Percentiles rank a stretch among this genome's conserved stretches.
Evolutionary conservation across 192 early-diverging fungal genomes (phyloP).

Genomic region (Lunasporangiospora selenospora): DNA sequence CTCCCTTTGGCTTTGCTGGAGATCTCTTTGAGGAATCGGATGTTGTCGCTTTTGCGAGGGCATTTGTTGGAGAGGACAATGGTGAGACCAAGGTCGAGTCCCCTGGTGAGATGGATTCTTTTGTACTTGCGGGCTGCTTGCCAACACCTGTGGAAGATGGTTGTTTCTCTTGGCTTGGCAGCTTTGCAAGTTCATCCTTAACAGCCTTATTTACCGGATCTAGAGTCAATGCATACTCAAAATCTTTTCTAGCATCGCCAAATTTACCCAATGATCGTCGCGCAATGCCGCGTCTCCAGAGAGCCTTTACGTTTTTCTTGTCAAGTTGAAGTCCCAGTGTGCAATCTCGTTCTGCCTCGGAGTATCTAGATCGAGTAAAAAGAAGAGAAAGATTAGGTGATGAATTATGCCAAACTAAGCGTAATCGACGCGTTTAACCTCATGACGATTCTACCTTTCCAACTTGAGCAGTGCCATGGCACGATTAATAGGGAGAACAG

Average conservation of each 20-base stretch:
- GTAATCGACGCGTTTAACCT: not conserved
- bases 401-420: not conserved
- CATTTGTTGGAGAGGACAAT: too few species aligned
- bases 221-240: constrained; percentile 64
- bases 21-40: not conserved
- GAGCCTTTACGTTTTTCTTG: constrained; percentile 77
- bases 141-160: too few species aligned
- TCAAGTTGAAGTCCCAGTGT: constrained; percentile 64
- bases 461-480: constrained; percentile 87
- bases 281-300: constrained; percentile 78
- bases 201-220: constrained; percentile 73
- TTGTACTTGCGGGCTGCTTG: too few species aligned
- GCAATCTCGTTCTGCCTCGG: constrained; percentile 73
- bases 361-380: constrained; percentile 47
- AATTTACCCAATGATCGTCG: constrained; percentile 56
- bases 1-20: not conserved
- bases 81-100: too few species aligned
- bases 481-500: constrained; percentile 72
- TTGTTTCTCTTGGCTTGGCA: too few species aligned
- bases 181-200: constrained; percentile 65
- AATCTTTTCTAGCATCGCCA: constrained; percentile 66
- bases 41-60: too few species aligned
- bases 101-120: too few species aligned
- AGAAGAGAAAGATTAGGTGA: not conserved
- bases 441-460: constrained; percentile 50